A percentile compares a stretch with the other conserved stretches of the same genome.
phyloP scores from a whole-genome alignment of 1,284 basidiomycete species.

The Singerocomus inundabilis region DNA sequence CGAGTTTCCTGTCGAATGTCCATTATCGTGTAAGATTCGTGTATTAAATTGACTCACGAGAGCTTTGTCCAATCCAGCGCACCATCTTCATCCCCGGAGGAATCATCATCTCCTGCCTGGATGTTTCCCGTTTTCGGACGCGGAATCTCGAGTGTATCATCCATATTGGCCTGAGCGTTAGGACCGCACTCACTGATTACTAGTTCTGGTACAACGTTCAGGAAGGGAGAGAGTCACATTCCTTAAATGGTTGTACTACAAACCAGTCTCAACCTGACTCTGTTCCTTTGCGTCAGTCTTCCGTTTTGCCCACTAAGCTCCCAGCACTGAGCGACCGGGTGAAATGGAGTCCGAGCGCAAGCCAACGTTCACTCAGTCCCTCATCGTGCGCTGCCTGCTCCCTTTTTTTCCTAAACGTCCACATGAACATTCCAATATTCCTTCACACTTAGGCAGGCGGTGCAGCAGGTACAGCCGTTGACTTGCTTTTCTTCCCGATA shows the following conservation, averaged over 20 bases:
- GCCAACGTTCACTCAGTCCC: slow-evolving; percentile 38
- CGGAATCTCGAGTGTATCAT: slow-evolving; percentile 48
- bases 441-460: slow-evolving; percentile 69
- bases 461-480: slow-evolving; percentile 85
- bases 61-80: slow-evolving; percentile 61
- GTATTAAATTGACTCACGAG: slow-evolving; percentile 29
- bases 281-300: slow-evolving; percentile 3
- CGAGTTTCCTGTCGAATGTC: slow-evolving; percentile 22
- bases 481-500: slow-evolving; percentile 94
- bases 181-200: not conserved
- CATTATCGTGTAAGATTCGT: not conserved
- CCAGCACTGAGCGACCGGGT: not conserved
- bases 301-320: slow-evolving; percentile 7
- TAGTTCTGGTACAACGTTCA: too few species aligned
- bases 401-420: slow-evolving; percentile 5
- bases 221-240: too few species aligned
- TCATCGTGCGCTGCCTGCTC: slow-evolving; percentile 31
- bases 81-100: slow-evolving; percentile 56
- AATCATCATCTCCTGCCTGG: slow-evolving; percentile 33
- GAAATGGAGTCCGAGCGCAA: slow-evolving; percentile 31
- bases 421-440: slow-evolving; percentile 14
- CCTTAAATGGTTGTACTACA: too few species aligned
- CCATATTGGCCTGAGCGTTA: slow-evolving; percentile 38
- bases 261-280: too few species aligned
- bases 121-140: slow-evolving; percentile 23